Conservation (phyloP, 2,329 filamentous ascomycete species). For the Trichoderma sp. region DNA sequence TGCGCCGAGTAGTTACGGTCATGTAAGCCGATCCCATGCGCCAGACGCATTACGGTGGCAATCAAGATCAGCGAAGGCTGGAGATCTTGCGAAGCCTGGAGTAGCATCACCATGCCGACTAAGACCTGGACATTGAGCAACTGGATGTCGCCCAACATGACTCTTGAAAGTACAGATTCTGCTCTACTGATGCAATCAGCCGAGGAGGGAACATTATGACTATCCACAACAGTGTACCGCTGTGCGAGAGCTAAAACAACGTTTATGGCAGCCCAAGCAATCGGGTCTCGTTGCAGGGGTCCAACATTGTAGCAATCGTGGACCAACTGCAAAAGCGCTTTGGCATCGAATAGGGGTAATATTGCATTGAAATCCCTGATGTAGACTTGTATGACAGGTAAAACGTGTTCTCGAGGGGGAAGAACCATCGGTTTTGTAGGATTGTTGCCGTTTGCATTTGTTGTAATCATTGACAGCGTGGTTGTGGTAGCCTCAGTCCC, state of each 20-base stretch:
- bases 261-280: not conserved
- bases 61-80: not conserved
- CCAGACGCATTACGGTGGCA: not conserved
- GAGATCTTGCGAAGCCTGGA: not conserved
- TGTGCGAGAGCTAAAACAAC: not conserved
- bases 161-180: not conserved
- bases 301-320: not conserved
- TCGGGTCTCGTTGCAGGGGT: not conserved
- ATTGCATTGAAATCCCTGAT: not conserved
- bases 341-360: not conserved
- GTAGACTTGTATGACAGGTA: not conserved
- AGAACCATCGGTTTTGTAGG: not conserved
- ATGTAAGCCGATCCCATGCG: not conserved
- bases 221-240: not conserved
- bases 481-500: not conserved
- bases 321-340: not conserved
- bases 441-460: not conserved
- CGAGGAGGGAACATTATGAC: not conserved
- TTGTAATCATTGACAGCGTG: not conserved
- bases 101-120: not conserved
- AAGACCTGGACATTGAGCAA: not conserved
- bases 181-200: not conserved
- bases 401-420: not conserved
- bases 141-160: not conserved
- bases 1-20: not conserved